Evolutionary conservation across 108 stramenopile species (phyloP), one percentile per base, ranked within the genome.

Genomic region (Cyclotella baltica): DNA sequence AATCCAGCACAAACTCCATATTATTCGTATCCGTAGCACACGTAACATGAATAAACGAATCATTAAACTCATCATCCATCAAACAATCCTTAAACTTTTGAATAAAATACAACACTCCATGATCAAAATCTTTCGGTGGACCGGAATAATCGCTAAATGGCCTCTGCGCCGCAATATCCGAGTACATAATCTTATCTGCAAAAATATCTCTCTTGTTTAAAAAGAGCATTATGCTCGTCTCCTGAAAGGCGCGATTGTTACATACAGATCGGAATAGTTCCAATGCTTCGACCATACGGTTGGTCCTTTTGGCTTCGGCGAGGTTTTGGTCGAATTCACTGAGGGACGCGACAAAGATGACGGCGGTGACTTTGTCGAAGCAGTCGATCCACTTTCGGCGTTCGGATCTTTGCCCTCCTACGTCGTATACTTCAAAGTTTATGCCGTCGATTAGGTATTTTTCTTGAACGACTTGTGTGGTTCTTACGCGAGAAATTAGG

Each of bases 121-220:
- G 87, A 75, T 97, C 96, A 77, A 92, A 95, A 71, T 97, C 92
- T 58, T 88, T 78, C 27, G 88, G 82, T 52, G 90, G 89, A 8
- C 94, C 93, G 16, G 89, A 74, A 79, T 95, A 96, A 72, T 97
- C 94, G 34, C 86, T 71, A 72, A 98, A 94, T 0, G 92, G 87
- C 70, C 86, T 85, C 76, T 93, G 92, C 1, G 86, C 87, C 4
- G 86, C 88, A 75, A 96, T 93, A 72, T 92, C 90, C 63, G 85
- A 88, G 62, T 91, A 88, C 63, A 88, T 83, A 29, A 99, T 96
- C 78, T 98, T 99, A 56, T 98, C 98, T 27, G 92, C 95, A 74
- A 98, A 99, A 30, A 99, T 85, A 79, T 99, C 99, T 78, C 94
- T 95, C 84, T 99, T 99, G 82, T 99, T 99, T 22, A 99, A 83